Evolutionary conservation across 1,284 basidiomycete species (phyloP), one percentile per base, ranked within the genome.

Genomic region (Cryptococcus sp.): DNA sequence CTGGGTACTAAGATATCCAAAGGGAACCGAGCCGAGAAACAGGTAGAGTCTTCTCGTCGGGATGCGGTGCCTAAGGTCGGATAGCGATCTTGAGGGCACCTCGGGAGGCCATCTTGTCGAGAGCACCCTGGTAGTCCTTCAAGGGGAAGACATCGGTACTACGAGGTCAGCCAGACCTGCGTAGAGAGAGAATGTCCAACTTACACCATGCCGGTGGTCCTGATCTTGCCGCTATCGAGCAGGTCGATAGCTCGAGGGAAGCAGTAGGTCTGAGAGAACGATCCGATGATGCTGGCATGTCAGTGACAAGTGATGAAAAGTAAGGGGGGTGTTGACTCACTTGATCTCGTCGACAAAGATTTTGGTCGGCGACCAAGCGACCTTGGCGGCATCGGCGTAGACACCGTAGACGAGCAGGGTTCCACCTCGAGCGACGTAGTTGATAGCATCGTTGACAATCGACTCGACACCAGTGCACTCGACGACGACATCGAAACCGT

Each of bases 191-290:
- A 47, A 46, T 32, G 44, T n/a, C n/a, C n/a, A n/a, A 83, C 34
- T 37, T 21, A 43, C 50, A 76, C 87, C 84, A 91, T 87, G 39
- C 87, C 87, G 70, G 86, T 84, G 39, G 86, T 82, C 47, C 78
- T 82, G 65, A 92, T 77, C 74, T 87, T 89, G 26, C 86, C 85
- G 60, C 81, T 82, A 64, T 91, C 87, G 49, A 91, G 80, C 68
- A 90, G 88, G n/a, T 82, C 83, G 42, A 92, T 81, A 6, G 88
- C 86, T 40, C 88, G 83, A 48, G 87, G 86, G 80, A 92, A 90
- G 74, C 87, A 90, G 73, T 80, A 81, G 7, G 82, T 84, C 66
- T 90, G 87, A 10, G 86, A 83, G 74, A 89, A 89, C 2, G 86
- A 89, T 28, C 86, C 86, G 57, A 89, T 84, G 62, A 90, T 87